Base-by-base conservation (phyloP, 139 green algal species). In the Closterium sp. region DNA sequence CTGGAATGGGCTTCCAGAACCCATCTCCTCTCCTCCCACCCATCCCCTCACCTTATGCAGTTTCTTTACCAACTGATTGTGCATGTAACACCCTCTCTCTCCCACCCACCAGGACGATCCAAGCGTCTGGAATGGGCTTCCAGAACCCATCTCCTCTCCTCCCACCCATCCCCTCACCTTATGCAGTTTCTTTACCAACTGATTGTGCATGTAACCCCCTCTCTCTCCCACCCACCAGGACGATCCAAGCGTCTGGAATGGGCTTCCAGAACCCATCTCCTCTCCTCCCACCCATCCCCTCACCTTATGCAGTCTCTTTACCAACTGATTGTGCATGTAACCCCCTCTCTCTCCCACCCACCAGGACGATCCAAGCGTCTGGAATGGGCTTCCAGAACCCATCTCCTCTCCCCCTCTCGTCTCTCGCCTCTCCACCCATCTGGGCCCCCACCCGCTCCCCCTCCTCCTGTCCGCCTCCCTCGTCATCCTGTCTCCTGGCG, bases 401-500 rank as follows among this genome's bases (percentile, higher is more conserved):
- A 9, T 5, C 30, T 85, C 34, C 29, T 17, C 30, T 50, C 45
- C 30, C 5, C 31, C 84, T n/a, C 34, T 62, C 70, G 24, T 88
- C 28, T 91, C 27, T 29, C 28, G 27, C 22, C 29, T 85, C 31
- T 38, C 31, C 7, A 94, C 92, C 19, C 38, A 88, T 38, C 22
- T 92, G 19, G 93, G 93, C 4, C 34, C 86, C n/a, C 86, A 95
- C 86, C 28, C 73, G 27, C 27, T 22, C 31, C 87, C 32, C 21
- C 73, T 86, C 27, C 84, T 95, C 34, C 31, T 87, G 21, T 50
- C 70, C 85, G 89, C 86, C 10, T 93, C 93, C 30, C 19, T 88
- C 17, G 24, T 95, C 28, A 91, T 95, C 34, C 94, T 96, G 7
- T 95, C 91, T 17, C 94, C 94, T 17, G 94, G 94, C 0, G 94